Percentiles rank a stretch among this genome's conserved stretches.
phyloP scores from a whole-genome alignment of 179 eudicot genomes.

The Silene noctiflora region DNA sequence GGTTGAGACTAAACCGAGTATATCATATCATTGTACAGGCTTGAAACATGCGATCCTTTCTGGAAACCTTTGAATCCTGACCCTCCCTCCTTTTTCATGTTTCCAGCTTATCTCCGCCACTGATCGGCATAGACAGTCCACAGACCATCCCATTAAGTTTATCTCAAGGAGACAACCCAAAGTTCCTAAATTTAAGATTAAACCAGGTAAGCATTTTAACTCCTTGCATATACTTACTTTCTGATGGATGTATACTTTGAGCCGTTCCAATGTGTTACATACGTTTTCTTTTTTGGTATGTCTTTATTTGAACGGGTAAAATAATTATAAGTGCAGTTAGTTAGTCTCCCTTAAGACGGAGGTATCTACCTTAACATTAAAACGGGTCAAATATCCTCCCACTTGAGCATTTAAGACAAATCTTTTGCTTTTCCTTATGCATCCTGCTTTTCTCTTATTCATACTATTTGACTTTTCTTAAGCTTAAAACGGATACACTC shows the following conservation, averaged over 20 bases:
- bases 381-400: too few relatives aligned
- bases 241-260: not conserved
- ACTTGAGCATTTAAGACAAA: too few relatives aligned
- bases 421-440: too few relatives aligned
- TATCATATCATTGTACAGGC: not conserved
- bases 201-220: slow-evolving; percentile 56
- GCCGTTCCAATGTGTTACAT: not conserved
- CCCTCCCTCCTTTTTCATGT: not conserved
- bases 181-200: slow-evolving; percentile 80
- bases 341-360: too few relatives aligned
- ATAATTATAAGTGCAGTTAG: too few relatives aligned
- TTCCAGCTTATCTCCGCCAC: slow-evolving; percentile 90
- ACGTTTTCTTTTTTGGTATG: not conserved
- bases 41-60: not conserved
- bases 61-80: not conserved
- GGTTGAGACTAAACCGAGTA: too few relatives aligned
- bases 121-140: slow-evolving; percentile 85
- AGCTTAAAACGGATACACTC: too few relatives aligned
- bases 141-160: slow-evolving; percentile 94
- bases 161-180: slow-evolving; percentile 79
- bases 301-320: not conserved
- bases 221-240: not conserved
- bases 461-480: too few relatives aligned
- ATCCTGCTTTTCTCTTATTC: too few relatives aligned
- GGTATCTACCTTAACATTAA: too few relatives aligned